Evolutionary conservation across 2,329 filamentous ascomycete species (phyloP).

Genomic region (Didymella arachidicola): DNA sequence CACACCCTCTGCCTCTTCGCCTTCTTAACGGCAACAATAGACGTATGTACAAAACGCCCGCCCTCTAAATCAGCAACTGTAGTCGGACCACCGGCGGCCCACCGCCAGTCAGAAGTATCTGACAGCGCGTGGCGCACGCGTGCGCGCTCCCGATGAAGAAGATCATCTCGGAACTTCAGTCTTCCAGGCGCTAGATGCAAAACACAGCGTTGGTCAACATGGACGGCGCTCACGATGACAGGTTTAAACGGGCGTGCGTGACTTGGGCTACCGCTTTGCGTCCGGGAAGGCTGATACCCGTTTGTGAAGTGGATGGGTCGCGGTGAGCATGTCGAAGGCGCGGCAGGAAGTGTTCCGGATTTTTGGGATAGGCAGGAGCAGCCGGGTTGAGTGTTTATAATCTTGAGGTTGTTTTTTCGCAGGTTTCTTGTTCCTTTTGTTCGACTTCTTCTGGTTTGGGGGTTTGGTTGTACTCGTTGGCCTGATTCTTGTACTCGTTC

Average conservation of each 20-base stretch:
- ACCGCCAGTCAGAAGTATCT: slow-evolving; percentile 1
- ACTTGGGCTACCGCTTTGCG: slow-evolving; percentile 3
- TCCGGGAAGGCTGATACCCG: slow-evolving; percentile 3
- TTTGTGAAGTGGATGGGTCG: not conserved
- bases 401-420: not conserved
- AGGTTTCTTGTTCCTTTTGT: not conserved
- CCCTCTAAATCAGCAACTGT: not conserved
- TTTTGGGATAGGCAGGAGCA: slow-evolving; percentile 14
- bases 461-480: not conserved
- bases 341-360: slow-evolving; percentile 19
- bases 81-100: not conserved
- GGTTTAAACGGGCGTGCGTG: slow-evolving; percentile 4
- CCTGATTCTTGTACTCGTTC: not conserved
- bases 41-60: not conserved
- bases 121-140: not conserved
- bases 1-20: slow-evolving; percentile 10
- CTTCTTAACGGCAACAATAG: slow-evolving; percentile 6
- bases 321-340: slow-evolving; percentile 9
- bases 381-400: slow-evolving; percentile 5
- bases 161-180: slow-evolving; percentile 17
- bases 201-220: slow-evolving; percentile 1
- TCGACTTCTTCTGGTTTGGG: not conserved
- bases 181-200: slow-evolving; percentile 20
- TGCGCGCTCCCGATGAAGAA: slow-evolving; percentile 1
- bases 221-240: slow-evolving; percentile 1